Percentiles rank a stretch among this genome's conserved stretches.
Evolutionary conservation across 352 stramenopile genomes (phyloP).

Genomic region (Thalassiosira exigua): DNA sequence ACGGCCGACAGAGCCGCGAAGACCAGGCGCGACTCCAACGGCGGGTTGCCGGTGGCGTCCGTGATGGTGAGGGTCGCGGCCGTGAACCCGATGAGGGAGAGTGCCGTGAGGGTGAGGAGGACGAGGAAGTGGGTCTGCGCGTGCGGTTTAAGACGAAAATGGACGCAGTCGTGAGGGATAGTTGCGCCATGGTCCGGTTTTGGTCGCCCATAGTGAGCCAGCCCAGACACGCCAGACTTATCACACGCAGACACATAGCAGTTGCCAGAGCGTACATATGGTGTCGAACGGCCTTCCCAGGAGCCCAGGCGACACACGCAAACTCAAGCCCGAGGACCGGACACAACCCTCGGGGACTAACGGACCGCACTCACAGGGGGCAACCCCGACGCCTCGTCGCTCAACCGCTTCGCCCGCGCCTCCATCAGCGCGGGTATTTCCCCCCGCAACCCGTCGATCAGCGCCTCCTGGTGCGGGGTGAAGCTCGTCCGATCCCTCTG

Average conservation of each 20-base stretch:
- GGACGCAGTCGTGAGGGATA: no score
- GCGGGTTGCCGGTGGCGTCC: constrained; percentile 28
- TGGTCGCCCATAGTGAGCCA: no score
- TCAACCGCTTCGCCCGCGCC: constrained; percentile 57
- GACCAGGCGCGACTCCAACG: constrained; percentile 47
- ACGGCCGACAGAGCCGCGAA: constrained; percentile 53
- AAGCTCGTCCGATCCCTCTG: constrained; percentile 25
- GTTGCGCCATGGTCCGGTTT: no score
- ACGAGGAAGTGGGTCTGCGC: constrained; percentile 75
- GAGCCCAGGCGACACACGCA: no score
- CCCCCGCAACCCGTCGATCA: constrained; percentile 55
- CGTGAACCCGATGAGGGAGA: constrained; percentile 68
- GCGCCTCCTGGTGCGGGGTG: constrained; percentile 23
- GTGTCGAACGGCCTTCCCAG: no score
- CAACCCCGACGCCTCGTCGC: constrained; percentile 59
- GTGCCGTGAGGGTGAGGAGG: constrained; percentile 49
- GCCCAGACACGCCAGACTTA: no score
- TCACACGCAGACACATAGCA: no score
- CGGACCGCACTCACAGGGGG: constrained; percentile 44
- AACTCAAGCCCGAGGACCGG: no score
- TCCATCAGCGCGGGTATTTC: constrained; percentile 58
- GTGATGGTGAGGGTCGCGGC: constrained; percentile 42
- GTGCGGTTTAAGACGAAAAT: no score
- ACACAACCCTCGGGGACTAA: no score
- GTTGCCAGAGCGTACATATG: no score